Conservation (phyloP, 352 stramenopile species). For the Halophytophthora polymorphica region DNA sequence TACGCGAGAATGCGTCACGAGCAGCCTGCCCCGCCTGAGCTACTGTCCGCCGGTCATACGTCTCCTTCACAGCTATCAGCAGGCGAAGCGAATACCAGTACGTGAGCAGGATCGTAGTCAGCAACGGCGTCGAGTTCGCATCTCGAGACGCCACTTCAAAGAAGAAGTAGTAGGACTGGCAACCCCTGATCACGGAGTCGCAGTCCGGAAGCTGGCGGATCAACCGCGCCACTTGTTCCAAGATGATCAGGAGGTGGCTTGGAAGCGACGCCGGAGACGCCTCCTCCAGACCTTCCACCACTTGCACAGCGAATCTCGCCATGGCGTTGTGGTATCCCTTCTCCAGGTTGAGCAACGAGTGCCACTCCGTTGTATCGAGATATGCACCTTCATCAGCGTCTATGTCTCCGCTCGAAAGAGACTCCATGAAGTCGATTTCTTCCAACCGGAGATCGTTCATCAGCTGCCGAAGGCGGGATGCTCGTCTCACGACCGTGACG, state of each 20-base stretch:
- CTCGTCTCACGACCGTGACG: slow-evolving; percentile 4
- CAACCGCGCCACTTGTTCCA: slow-evolving; percentile 29
- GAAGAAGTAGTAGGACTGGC: slow-evolving; percentile 61
- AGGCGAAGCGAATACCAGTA: slow-evolving; percentile 62
- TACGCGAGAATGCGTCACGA: slow-evolving; percentile 8
- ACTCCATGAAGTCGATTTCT: slow-evolving; percentile 31
- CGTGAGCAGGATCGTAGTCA: slow-evolving; percentile 48
- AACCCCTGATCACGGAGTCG: slow-evolving; percentile 44
- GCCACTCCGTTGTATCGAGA: slow-evolving; percentile 17
- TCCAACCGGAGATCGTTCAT: slow-evolving; percentile 28
- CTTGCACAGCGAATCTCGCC: slow-evolving; percentile 17
- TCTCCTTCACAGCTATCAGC: slow-evolving; percentile 32
- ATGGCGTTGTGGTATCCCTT: slow-evolving; percentile 20
- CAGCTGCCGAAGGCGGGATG: slow-evolving; percentile 25
- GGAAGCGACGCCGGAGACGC: slow-evolving; percentile 5
- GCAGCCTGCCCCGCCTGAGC: not conserved
- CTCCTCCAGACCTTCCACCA: slow-evolving; percentile 16
- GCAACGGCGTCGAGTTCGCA: slow-evolving; percentile 48
- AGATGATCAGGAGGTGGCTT: slow-evolving; percentile 12
- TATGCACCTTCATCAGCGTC: not conserved
- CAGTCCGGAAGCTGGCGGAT: slow-evolving; percentile 65
- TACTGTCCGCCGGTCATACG: not conserved
- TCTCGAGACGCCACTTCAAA: slow-evolving; percentile 56
- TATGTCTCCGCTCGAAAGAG: slow-evolving; percentile 13
- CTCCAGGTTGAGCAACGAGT: slow-evolving; percentile 23